These are phyloP conservation scores for Antrodiella citrinella DNA, from an alignment of 768 basidiomycete genomes.

Conservation along the genomic window DNA sequence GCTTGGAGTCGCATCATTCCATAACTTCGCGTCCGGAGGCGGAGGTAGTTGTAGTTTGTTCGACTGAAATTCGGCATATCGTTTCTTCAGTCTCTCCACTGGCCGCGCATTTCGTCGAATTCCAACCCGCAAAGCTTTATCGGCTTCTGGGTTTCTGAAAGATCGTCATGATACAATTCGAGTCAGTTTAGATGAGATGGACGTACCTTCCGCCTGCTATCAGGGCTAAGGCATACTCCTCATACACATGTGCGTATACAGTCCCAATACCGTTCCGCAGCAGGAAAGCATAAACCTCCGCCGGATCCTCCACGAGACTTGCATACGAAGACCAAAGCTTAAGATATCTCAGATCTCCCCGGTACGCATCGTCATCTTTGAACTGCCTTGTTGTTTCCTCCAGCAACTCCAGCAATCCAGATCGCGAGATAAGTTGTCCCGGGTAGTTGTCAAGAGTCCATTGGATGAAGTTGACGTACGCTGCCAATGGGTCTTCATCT, in stretches of 20 bases:
- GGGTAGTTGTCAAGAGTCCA: conserved; percentile 83
- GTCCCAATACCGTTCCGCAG: conserved; percentile 45
- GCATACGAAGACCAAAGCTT: conserved; percentile 90
- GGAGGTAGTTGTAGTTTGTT: conserved; percentile 23
- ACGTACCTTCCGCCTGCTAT: conserved; percentile 75
- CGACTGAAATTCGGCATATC: conserved; percentile 72
- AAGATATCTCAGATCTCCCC: conserved; percentile 82
- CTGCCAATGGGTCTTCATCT: conserved; percentile 81
- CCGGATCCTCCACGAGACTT: conserved; percentile 63
- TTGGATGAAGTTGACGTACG: conserved; percentile 80
- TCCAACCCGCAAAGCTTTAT: conserved; percentile 72
- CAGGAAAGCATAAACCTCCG: conserved; percentile 51
- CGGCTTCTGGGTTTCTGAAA: conserved; percentile 66
- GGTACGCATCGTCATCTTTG: conserved; percentile 76
- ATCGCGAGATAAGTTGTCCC: conserved; percentile 54
- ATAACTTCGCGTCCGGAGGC: conserved; percentile 1
- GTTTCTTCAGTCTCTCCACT: conserved; percentile 71
- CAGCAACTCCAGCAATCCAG: conserved; percentile 72
- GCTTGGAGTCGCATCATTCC: conserved; percentile 16
- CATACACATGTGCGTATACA: conserved; percentile 78
- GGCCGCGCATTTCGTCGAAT: conserved; percentile 79
- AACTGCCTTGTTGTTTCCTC: conserved; percentile 81
- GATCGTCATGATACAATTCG: conserved; percentile 1
- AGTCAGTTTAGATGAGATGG: neutral
- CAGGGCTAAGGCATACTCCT: conserved; percentile 79